A percentile compares a stretch with the other conserved stretches of the same genome.
Conservation (phyloP, 2,329 filamentous ascomycete species). For the Volutella citrinella region DNA sequence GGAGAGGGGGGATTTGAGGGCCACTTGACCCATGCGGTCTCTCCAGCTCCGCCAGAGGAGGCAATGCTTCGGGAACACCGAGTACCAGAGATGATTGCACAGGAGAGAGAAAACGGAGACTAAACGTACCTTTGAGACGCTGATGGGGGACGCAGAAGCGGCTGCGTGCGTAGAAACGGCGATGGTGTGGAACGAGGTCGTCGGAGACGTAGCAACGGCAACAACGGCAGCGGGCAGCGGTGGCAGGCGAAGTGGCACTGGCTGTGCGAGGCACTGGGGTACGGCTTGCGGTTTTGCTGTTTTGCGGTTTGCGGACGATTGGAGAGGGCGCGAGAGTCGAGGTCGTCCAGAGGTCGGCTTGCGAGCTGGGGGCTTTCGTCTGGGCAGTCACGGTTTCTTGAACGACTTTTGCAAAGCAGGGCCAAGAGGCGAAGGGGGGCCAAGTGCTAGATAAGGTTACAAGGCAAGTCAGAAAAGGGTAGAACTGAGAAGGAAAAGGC, state of each 20-base stretch:
- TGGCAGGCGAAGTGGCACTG: no score
- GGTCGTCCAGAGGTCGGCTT: no score
- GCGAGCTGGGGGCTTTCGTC: no score
- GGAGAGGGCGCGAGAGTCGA: no score
- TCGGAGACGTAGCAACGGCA: no score
- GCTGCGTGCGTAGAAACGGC: neutral
- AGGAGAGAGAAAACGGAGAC: slow-evolving; percentile 22
- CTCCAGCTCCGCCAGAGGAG: no score
- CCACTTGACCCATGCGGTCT: slow-evolving; percentile 32
- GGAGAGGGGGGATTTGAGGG: no score
- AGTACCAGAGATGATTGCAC: slow-evolving; percentile 17
- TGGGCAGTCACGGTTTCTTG: slow-evolving; percentile 18
- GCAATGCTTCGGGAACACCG: slow-evolving; percentile 24
- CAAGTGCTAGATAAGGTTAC: slow-evolving; percentile 28
- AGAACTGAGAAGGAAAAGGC: slow-evolving; percentile 19
- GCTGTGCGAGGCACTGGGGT: no score
- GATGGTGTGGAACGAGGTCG: neutral
- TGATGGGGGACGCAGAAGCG: slow-evolving; percentile 1
- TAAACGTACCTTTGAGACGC: slow-evolving; percentile 22
- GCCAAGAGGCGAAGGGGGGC: slow-evolving; percentile 17
- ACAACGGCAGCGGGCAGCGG: no score
- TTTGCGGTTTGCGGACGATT: no score
- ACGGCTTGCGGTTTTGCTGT: no score
- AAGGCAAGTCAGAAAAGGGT: slow-evolving; percentile 23
- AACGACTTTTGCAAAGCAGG: slow-evolving; percentile 19